Base-by-base conservation (phyloP, 129 eudicot genomes). In the Arctium lappa region DNA sequence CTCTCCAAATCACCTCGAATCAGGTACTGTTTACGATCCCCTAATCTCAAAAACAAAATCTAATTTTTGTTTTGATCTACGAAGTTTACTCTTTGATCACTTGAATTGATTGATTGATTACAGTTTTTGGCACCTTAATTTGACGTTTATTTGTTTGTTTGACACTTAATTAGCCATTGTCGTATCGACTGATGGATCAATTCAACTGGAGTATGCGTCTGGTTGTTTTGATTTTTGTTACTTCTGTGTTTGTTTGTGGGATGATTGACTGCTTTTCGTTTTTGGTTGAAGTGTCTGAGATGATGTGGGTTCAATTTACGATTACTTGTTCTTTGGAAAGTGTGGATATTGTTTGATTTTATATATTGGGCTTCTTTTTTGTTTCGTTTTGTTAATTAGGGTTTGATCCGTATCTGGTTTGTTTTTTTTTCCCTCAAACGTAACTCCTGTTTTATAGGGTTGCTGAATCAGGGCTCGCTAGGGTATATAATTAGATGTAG, bases 1-100 rank as follows among this genome's bases (percentile, higher is more conserved):
- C 69, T 72, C 78, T 71, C 62, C 11, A 83, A 72, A 31, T 42
- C 7, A 16, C n/a, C 73, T 0, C 32, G 10, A 69, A 85, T 66
- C 83, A 86, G 88, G 88, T 86, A 72, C 36, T 72, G 5, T 29
- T 22, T 50, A 8, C 82, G 76, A 36, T 83, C 69, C 46, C 69
- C 46, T 42, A 36, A 39, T 76, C 34, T 53, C 29, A n/a, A 2
- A 8, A 60, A 22, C 27, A 3, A 8, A 72, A 71, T 72, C 70
- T 69, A 18, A 22, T 34, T 6, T 22, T 70, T 30, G 12, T 70
- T 77, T 69, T 70, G 77, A 81, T 80, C 82, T 68, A 74, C 53
- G 15, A 79, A 27, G 2, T 56, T 68, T 31, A 46, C 80, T 66
- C 72, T 50, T 84, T 65, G 8, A 63, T 78, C 50, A 80, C 77